Base-by-base conservation (phyloP, 2,329 filamentous ascomycete genomes). In the Alternaria novae-zelandiae region DNA sequence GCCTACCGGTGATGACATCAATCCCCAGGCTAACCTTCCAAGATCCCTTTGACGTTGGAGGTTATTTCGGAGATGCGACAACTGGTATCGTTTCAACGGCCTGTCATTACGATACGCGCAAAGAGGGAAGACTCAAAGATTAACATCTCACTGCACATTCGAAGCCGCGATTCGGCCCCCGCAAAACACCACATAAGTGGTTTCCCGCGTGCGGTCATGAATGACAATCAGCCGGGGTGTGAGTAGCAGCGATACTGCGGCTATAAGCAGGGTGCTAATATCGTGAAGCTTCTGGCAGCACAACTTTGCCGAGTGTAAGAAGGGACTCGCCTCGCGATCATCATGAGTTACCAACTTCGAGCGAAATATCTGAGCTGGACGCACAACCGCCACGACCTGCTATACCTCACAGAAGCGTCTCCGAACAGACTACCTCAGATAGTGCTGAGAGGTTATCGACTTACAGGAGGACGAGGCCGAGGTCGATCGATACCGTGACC, bases 181-280 rank as follows among this genome's bases (percentile, higher is more conserved):
- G 12, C 20, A 12, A 50, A 50, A 15, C 49, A 61, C 41, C 28
- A 28, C 25, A 61, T 61, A 17, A 61, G 58, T 25, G 58, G 58
- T 13, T 61, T 61, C 17, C 58, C 58, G 15, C 54, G 50, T 17
- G 30, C 45, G 11, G 23, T 58, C n/a, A 58, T 58, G 45, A 36
- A n/a, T n/a, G 45, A 58, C 12, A 30, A 51, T 15, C 15, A 26
- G 50, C 25, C 17, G 8, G 30, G 36, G 25, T 25, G 56, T 49
- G 21, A 26, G 53, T 25, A 25, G 44, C 15, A 46, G 6, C n/a
- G n/a, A 15, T 12, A 46, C 12, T 25, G 6, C 13, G 12, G 11
- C 44, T 23, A 23, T 25, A 9, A 25, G 21, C 20, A 46, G 20
- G 28, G 20, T 15, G 21, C 44, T 46, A 13, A 46, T 25, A 13